These are phyloP conservation scores for Papilionanthe hybrid DNA, from an alignment of 116 monocot species.

Conservation along the genomic window DNA sequence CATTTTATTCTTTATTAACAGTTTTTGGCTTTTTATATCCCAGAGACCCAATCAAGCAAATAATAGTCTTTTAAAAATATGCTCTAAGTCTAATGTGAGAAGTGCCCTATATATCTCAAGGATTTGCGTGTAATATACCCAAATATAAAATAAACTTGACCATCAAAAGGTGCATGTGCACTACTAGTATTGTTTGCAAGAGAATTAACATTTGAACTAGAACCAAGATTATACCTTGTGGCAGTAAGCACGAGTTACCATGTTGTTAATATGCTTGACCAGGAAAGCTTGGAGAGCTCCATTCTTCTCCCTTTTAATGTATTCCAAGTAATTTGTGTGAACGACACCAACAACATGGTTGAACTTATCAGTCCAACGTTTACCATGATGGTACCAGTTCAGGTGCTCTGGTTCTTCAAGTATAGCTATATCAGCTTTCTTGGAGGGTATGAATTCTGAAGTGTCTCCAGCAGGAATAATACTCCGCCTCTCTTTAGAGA, in stretches of 20 bases:
- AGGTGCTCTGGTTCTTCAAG: constrained; percentile 96
- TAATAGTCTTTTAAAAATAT: background rate
- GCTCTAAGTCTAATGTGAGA: background rate
- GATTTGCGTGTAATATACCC: background rate
- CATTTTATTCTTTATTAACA: constrained; percentile 2
- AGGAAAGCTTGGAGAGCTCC: constrained; percentile 90
- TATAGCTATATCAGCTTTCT: constrained; percentile 94
- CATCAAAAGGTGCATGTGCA: background rate
- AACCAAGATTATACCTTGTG: constrained; percentile 51
- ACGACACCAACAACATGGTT: constrained; percentile 92
- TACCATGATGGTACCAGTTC: constrained; percentile 99
- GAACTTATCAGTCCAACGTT: constrained; percentile 97
- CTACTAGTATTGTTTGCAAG: background rate
- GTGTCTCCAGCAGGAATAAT: constrained; percentile 99
- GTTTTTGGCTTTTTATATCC: background rate
- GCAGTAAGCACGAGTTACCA: constrained; percentile 78
- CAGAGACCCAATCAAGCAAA: background rate
- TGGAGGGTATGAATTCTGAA: constrained; percentile 76
- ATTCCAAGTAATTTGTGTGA: constrained; percentile 99
- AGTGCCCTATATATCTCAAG: background rate
- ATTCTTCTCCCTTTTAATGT: constrained; percentile 95
- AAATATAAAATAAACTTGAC: background rate
- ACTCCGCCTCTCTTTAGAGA: constrained; percentile 86
- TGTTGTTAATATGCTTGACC: constrained; percentile 97
- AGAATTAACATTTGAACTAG: background rate